phyloP scores from a whole-genome alignment of 129 eudicot genomes.

The Artemisia annua region DNA sequence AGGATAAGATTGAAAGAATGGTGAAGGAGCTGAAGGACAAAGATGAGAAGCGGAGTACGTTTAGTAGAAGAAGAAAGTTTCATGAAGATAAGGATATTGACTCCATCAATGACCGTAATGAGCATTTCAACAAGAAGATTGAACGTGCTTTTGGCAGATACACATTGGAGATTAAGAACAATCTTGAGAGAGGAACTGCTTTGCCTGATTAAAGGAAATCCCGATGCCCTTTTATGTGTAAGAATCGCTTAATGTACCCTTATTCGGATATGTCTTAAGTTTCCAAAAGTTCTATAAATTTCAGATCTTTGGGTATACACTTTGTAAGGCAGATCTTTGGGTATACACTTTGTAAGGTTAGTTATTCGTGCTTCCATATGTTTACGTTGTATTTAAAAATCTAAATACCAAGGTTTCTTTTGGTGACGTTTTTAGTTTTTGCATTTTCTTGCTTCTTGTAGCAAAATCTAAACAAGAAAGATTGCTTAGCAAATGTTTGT shows the following conservation, averaged over 20 bases:
- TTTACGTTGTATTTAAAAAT: neutral
- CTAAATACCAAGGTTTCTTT: neutral
- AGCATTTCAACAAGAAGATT: constrained; percentile 97
- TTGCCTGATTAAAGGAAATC: constrained; percentile 64
- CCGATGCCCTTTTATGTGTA: neutral
- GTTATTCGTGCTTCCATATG: neutral
- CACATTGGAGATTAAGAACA: constrained; percentile 94
- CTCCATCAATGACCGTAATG: constrained; percentile 95
- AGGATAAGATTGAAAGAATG: constrained; percentile 84
- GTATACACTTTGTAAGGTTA: neutral
- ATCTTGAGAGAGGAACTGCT: constrained; percentile 99
- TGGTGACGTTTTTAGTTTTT: neutral
- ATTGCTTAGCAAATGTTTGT: neutral
- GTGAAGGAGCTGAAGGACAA: constrained; percentile 92
- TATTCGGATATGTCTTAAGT: neutral
- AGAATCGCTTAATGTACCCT: neutral
- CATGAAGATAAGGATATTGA: constrained; percentile 95
- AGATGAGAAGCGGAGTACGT: constrained; percentile 81
- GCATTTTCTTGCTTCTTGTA: neutral
- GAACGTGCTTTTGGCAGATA: constrained; percentile 97
- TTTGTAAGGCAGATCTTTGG: neutral
- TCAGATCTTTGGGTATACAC: neutral
- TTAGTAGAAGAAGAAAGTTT: constrained; percentile 91
- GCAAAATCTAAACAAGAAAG: neutral
- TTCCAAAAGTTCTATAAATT: neutral